Evolutionary conservation across 768 basidiomycete species (phyloP).

Genomic region (Dacryopinax spathularia): DNA sequence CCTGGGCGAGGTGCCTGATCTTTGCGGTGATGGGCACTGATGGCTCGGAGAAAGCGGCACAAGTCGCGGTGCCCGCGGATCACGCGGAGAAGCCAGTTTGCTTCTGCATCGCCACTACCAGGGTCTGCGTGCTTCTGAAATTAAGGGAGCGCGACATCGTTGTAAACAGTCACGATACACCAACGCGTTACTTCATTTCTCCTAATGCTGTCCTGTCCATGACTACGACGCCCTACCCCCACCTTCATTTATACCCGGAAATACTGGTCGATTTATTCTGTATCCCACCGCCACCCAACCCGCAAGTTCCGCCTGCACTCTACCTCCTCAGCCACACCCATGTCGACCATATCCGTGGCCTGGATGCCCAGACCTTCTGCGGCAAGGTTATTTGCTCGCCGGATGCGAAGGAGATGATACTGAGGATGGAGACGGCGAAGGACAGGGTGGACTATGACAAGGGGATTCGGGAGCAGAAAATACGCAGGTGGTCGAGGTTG

Average conservation of each 20-base stretch:
- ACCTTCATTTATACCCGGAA: slow-evolving; percentile 54
- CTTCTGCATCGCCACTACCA: not conserved
- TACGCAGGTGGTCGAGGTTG: slow-evolving; percentile 52
- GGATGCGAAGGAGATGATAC: slow-evolving; percentile 76
- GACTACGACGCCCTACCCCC: slow-evolving; percentile 32
- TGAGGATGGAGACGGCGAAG: slow-evolving; percentile 55
- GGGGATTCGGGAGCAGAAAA: slow-evolving; percentile 37
- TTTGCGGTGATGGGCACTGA: too few relatives aligned
- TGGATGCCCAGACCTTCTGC: slow-evolving; percentile 60
- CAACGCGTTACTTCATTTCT: not conserved
- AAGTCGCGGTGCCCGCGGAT: too few relatives aligned
- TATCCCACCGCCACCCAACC: slow-evolving; percentile 28
- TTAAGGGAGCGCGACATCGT: not conserved
- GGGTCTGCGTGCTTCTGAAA: not conserved
- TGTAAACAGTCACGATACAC: slow-evolving; percentile 1
- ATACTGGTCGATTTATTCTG: slow-evolving; percentile 83
- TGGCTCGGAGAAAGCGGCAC: too few relatives aligned
- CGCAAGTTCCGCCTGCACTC: slow-evolving; percentile 27
- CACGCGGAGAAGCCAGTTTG: too few relatives aligned
- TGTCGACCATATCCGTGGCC: slow-evolving; percentile 69
- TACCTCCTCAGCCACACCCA: slow-evolving; percentile 84
- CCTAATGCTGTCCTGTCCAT: not conserved
- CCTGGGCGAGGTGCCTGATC: too few relatives aligned
- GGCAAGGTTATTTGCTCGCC: slow-evolving; percentile 60
- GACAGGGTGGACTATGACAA: slow-evolving; percentile 47